phyloP scores from a whole-genome alignment of 2,329 filamentous ascomycete species.

The Aquanectria penicillioides region DNA sequence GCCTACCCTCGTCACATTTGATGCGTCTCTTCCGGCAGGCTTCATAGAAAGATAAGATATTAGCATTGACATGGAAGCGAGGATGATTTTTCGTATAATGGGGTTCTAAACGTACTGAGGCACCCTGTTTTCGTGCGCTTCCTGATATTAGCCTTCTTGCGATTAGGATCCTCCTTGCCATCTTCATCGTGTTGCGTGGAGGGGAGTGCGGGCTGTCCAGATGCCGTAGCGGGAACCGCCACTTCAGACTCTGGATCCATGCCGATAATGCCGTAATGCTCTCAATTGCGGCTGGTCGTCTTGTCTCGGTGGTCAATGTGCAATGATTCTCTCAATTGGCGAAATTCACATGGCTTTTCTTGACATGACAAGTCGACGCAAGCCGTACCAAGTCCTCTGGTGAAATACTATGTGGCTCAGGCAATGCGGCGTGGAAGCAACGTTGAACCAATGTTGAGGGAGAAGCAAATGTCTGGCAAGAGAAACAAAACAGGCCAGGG shows the following conservation, averaged over 20 bases:
- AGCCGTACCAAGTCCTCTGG: too few relatives aligned
- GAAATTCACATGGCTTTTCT: slow-evolving; percentile 36
- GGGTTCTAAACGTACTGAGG: slow-evolving; percentile 70
- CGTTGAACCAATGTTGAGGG: too few relatives aligned
- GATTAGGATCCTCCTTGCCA: slow-evolving; percentile 53
- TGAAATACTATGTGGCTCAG: too few relatives aligned
- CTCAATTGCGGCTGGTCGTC: not conserved
- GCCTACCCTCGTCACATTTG: slow-evolving; percentile 93
- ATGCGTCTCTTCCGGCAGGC: slow-evolving; percentile 94
- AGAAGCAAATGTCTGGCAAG: too few relatives aligned
- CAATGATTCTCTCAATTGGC: slow-evolving; percentile 15
- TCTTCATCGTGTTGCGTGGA: slow-evolving; percentile 47
- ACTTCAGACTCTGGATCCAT: slow-evolving; percentile 34
- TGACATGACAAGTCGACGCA: slow-evolving; percentile 4
- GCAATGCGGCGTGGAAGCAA: too few relatives aligned
- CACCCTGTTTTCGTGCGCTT: slow-evolving; percentile 93
- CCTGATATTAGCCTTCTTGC: slow-evolving; percentile 61
- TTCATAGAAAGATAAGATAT: slow-evolving; percentile 51
- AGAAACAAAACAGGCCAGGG: slow-evolving; percentile 5
- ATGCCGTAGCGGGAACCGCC: slow-evolving; percentile 18
- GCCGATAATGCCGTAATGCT: not conserved
- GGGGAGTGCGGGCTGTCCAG: slow-evolving; percentile 41
- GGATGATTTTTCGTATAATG: not conserved
- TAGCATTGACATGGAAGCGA: slow-evolving; percentile 26
- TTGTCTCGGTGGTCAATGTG: slow-evolving; percentile 24